Evolutionary conservation across 768 basidiomycete species (phyloP).

Genomic region (Phanerodontia chrysosporium): DNA sequence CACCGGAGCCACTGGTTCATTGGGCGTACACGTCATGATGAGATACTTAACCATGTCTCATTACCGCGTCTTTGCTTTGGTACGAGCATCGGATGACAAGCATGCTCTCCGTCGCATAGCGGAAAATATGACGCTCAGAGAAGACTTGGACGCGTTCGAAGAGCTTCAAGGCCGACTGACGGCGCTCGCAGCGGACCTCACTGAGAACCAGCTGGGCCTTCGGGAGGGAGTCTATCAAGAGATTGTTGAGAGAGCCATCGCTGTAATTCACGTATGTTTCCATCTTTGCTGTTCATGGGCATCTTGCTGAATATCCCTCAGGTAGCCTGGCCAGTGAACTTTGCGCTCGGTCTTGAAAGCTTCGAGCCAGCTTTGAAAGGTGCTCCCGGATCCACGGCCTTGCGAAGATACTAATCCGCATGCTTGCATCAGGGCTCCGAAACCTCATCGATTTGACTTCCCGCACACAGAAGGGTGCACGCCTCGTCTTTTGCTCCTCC

Average conservation of each 20-base stretch:
- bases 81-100: not conserved
- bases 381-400: not conserved
- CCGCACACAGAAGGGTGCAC: not conserved
- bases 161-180: not conserved
- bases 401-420: not conserved
- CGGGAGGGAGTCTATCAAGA: not conserved
- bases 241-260: not conserved
- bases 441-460: conserved; percentile 1
- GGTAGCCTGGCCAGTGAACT: conserved; percentile 12
- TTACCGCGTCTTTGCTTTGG: not conserved
- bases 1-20: conserved; percentile 5
- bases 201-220: not conserved
- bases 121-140: not conserved
- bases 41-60: not conserved
- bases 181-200: conserved; percentile 1
- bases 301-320: not conserved
- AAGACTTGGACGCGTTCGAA: not conserved
- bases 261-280: not conserved
- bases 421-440: not conserved
- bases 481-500: conserved; percentile 10
- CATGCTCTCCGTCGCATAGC: not conserved
- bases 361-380: conserved; percentile 4
- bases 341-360: conserved; percentile 6
- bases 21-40: conserved; percentile 3
- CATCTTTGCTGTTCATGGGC: not conserved